Evolutionary conservation across 139 green algal species (phyloP), one percentile per base, ranked within the genome.

Genomic region (Chlorella sp.): DNA sequence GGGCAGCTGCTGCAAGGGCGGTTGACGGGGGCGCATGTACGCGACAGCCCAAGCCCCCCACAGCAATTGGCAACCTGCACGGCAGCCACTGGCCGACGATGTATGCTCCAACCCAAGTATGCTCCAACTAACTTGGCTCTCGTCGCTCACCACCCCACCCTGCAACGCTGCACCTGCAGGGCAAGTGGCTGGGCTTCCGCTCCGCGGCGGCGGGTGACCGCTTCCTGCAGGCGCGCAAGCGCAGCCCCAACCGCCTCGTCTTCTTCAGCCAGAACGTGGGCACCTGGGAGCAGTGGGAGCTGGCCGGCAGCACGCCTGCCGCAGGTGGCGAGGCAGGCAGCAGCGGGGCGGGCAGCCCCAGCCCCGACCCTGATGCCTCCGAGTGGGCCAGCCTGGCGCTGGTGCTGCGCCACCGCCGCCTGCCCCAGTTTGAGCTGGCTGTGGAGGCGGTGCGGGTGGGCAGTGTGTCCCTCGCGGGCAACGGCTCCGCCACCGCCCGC

Each of bases 271-370:
- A 72, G 32, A 93, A 96, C 76, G 87, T 94, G 48, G 93, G 94
- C 13, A 90, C 89, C 1, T 96, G 92, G 91, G 94, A 95, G 92
- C 93, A 95, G 86, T 95, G 92, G 92, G 89, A 95, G 75, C 81
- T 94, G 76, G 67, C 51, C 13, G 51, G 51, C 51, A 60, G 51
- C 51, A 26, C 16, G 51, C 51, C 9, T 16, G 11, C 51, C 24
- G 51, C 51, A 26, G 51, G 51, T 16, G 51, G 51, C 51, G 51
- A 60, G 77, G 58, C 43, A 81, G 9, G 51, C 54, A 9, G 34
- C n/a, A 67, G 77, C 64, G 43, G 69, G 30, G 26, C n/a, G 26
- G 64, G 70, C 34, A 24, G 44, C 16, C 34, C 73, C 2, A n/a
- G 44, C 32, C 80, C 44, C 7, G 62, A 60, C 46, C 58, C 83